These are phyloP conservation scores for Globisporangium solare DNA, from an alignment of 352 stramenopile species.

Conservation along the genomic window DNA sequence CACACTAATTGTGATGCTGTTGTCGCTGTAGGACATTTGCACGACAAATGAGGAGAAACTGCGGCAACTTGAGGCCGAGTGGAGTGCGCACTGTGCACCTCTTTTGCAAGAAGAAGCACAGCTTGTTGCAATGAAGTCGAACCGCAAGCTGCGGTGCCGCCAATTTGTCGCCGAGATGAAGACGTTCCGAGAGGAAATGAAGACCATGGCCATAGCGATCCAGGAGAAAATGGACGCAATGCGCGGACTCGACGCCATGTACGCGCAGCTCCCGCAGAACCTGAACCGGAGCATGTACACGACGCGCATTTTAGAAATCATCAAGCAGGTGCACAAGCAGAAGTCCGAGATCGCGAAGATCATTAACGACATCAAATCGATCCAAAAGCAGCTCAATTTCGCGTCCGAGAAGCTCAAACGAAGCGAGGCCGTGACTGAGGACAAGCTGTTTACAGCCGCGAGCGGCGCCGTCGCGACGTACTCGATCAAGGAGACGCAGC, in stretches of 20 bases:
- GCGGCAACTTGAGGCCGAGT: constrained; percentile 40
- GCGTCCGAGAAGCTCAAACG: constrained; percentile 78
- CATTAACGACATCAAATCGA: constrained; percentile 63
- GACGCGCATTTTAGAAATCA: constrained; percentile 88
- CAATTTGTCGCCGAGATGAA: constrained; percentile 72
- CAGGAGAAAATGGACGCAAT: constrained; percentile 68
- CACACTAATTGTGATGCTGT: neutral
- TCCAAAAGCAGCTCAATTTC: constrained; percentile 81
- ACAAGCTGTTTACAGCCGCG: constrained; percentile 76
- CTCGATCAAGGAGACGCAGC: constrained; percentile 2
- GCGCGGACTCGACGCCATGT: constrained; percentile 47
- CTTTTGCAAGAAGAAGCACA: constrained; percentile 44
- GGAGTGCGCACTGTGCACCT: constrained; percentile 38
- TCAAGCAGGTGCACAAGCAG: constrained; percentile 87
- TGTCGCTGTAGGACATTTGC: constrained; percentile 43
- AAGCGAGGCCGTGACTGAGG: constrained; percentile 75
- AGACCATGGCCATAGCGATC: constrained; percentile 50
- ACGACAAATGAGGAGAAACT: constrained; percentile 47
- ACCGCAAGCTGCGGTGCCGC: constrained; percentile 44
- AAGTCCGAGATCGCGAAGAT: constrained; percentile 85
- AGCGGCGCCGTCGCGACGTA: constrained; percentile 24
- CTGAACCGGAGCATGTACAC: constrained; percentile 82
- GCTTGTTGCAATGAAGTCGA: constrained; percentile 39
- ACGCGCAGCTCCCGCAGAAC: constrained; percentile 40
- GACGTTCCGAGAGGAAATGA: constrained; percentile 54